Evolutionary conservation across 1,139 yeast genomes (phyloP), one percentile per base, ranked within the genome.

Genomic region (Yamadazyma friedrichii): DNA sequence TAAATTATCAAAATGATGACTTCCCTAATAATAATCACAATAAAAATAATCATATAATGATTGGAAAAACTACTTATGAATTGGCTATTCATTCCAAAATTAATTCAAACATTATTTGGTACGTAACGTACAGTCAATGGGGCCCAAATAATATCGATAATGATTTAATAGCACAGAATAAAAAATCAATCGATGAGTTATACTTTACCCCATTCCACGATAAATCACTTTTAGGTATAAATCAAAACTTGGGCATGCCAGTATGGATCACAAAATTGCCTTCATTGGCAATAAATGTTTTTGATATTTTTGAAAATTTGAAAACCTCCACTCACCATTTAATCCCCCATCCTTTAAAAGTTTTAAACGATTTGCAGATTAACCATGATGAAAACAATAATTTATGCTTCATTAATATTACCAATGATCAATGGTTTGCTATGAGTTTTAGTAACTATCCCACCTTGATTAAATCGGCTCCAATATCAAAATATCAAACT

Each of bases 41-140:
- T 41, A 41, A 13, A 4, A 20, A 31, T 8, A 38, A 42, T 13
- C 67, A 54, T 29, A 67, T 78, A 10, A 62, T 77, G 61, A 56
- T 77, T 17, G 83, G 82, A 1, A 75, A 70, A 54, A 77, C 82
- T 2, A 67, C 70, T 0, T 73, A 68, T 47, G 75, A 72, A 47
- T 58, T 73, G 33, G 55, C 72, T 3, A 73, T 73, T 15, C 64
- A 70, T 58, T 83, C 95, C 5, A 80, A 77, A 52, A 42, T 51
- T 27, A 72, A 77, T 47, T 75, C 82, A 37, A 82, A 81, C 42
- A 67, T 82, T 2, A 73, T 79, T 3, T 91, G 96, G 95, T 87
- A 89, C 56, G 89, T 93, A 10, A 83, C 94, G 0, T 91, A 86
- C 56, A 75, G 95, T 2, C 78, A 84, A 40, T 93, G 98, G 97